Evolutionary conservation across 345 rosid species (phyloP).

Genomic region (Melastoma malabathricum): DNA sequence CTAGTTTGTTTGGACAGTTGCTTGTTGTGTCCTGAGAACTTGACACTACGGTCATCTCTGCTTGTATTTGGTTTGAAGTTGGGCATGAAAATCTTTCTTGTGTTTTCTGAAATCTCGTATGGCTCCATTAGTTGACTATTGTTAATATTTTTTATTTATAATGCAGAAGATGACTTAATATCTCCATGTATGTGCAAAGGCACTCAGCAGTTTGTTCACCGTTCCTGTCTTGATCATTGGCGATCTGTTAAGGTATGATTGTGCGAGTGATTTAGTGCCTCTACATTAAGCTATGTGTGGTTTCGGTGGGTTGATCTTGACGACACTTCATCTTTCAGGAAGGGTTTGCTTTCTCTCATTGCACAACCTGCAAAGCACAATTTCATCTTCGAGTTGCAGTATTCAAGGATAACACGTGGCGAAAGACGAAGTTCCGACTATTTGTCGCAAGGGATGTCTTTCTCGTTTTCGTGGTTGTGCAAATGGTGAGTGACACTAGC

Average conservation of each 20-base stretch:
- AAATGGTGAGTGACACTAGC: constrained; percentile 30
- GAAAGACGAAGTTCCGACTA: constrained; percentile 74
- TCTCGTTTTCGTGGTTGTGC: constrained; percentile 79
- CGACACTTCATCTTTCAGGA: constrained; percentile 25
- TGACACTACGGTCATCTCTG: too few relatives aligned
- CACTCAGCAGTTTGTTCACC: constrained; percentile 84
- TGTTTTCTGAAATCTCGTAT: too few relatives aligned
- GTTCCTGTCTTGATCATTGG: constrained; percentile 84
- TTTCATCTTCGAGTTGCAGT: constrained; percentile 62
- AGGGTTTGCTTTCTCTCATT: constrained; percentile 95
- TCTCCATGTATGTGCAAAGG: constrained; percentile 99
- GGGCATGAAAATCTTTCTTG: too few relatives aligned
- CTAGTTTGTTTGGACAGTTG: too few relatives aligned
- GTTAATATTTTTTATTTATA: constrained; percentile 1
- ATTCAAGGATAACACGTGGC: constrained; percentile 82
- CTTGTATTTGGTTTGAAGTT: too few relatives aligned
- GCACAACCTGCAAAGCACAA: constrained; percentile 82
- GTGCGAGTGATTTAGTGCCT: neutral
- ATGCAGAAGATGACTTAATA: constrained; percentile 72
- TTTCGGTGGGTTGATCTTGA: too few relatives aligned
- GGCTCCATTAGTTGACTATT: neutral
- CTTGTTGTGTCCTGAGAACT: too few relatives aligned
- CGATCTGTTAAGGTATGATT: constrained; percentile 51
- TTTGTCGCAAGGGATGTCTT: constrained; percentile 92
- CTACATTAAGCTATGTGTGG: too few relatives aligned